Evolutionary conservation across 805 yeast genomes (phyloP).

Genomic region (Metschnikowia kunwiensis): DNA sequence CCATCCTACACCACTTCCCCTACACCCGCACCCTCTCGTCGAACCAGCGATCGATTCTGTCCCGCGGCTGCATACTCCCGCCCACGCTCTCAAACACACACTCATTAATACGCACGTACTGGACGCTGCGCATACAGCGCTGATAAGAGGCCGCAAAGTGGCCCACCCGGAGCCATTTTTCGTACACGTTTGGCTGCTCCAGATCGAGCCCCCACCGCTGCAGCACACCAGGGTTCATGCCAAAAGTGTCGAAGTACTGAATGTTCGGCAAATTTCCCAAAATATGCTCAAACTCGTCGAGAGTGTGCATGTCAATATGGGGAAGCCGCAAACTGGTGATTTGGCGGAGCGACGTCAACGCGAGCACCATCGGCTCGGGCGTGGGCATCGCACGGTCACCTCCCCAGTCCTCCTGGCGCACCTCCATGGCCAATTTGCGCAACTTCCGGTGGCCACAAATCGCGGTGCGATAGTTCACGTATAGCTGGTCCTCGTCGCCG

Average conservation of each 20-base stretch:
- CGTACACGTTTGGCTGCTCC: slow-evolving; percentile 51
- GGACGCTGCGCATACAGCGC: slow-evolving; percentile 25
- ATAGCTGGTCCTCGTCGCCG: slow-evolving; percentile 7
- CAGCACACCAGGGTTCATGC: slow-evolving; percentile 49
- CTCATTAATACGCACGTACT: slow-evolving; percentile 47
- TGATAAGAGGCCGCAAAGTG: slow-evolving; percentile 47
- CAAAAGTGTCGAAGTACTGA: slow-evolving; percentile 43
- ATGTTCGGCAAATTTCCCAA: slow-evolving; percentile 25
- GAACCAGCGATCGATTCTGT: slow-evolving; percentile 49
- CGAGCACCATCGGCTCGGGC: slow-evolving; percentile 14
- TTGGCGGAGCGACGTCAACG: slow-evolving; percentile 13
- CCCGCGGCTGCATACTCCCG: slow-evolving; percentile 35
- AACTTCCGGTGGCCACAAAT: slow-evolving; percentile 23
- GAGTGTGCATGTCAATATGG: slow-evolving; percentile 15
- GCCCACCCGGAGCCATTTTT: slow-evolving; percentile 56
- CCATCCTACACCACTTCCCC: no score
- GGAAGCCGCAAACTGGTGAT: slow-evolving; percentile 43
- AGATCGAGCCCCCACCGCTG: slow-evolving; percentile 55
- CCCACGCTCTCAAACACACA: slow-evolving; percentile 44
- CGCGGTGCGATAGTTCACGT: slow-evolving; percentile 19
- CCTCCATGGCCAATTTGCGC: slow-evolving; percentile 37
- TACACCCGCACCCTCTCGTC: slow-evolving; percentile 25
- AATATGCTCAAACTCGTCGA: slow-evolving; percentile 20
- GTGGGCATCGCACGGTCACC: slow-evolving; percentile 30
- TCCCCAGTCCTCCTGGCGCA: slow-evolving; percentile 36